These are phyloP conservation scores for Pestalotiopsis sp. DNA, from an alignment of 2,329 filamentous ascomycete species.

Conservation along the genomic window DNA sequence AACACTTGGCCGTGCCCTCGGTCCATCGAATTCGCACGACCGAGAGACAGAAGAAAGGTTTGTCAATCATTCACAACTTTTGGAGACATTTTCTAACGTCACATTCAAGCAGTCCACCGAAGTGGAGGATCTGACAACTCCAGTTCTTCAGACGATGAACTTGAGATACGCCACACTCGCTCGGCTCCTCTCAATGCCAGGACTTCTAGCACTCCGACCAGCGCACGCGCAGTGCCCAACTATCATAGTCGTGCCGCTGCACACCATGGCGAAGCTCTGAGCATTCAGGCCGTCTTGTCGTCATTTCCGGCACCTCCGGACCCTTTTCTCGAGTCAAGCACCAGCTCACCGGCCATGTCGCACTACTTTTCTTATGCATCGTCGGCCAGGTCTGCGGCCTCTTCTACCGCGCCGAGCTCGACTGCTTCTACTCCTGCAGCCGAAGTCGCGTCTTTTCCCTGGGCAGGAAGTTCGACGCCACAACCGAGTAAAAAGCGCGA, in stretches of 20 bases:
- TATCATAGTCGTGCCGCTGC: constrained; percentile 30
- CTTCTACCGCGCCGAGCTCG: constrained; percentile 24
- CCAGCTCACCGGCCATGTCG: constrained; percentile 16
- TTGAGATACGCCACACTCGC: constrained; percentile 17
- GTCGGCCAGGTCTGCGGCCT: constrained; percentile 28
- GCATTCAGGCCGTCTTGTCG: constrained; percentile 17
- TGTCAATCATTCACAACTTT: constrained; percentile 14
- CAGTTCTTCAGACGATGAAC: constrained; percentile 25
- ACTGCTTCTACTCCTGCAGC: constrained; percentile 19
- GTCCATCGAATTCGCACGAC: constrained; percentile 21
- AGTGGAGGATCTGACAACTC: constrained; percentile 21
- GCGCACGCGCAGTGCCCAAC: constrained; percentile 22
- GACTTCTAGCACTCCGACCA: constrained; percentile 10
- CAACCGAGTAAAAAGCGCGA: background rate
- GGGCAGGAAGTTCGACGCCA: background rate
- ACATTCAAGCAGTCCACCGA: constrained; percentile 14
- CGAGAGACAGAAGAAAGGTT: constrained; percentile 17
- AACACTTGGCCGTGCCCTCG: background rate
- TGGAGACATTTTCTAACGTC: background rate
- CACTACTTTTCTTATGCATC: constrained; percentile 23
- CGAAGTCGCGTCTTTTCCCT: constrained; percentile 8
- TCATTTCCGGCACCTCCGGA: constrained; percentile 17
- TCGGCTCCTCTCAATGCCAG: constrained; percentile 18
- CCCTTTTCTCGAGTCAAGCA: background rate
- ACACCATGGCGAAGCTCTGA: constrained; percentile 22